Evolutionary conservation across 2,329 filamentous ascomycete species (phyloP), one percentile per base, ranked within the genome.

Genomic region (Colletotrichum sp.): DNA sequence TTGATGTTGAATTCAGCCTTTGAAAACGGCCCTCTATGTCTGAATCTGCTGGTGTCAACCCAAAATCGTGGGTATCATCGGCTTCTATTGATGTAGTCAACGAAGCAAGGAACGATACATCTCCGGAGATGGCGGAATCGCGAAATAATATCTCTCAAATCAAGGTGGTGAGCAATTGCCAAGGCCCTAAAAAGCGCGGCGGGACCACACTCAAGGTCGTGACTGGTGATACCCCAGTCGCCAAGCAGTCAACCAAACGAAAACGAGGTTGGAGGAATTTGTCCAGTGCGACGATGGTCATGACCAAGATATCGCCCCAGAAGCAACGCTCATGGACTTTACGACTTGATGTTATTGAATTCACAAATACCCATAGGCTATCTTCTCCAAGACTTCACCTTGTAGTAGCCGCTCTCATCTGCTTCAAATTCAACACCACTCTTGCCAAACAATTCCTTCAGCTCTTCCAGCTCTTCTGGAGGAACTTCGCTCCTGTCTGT

Each of bases 151-250:
- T 52, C n/a, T 52, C 43, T 52, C n/a, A 52, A 7, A 7, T 21
- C 43, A 52, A 63, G 30, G 7, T 69, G 18, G n/a, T 69, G 36
- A 61, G 48, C 32, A 69, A 56, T 62, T 24, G 64, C 69, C 69
- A 72, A 72, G 69, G 24, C 32, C 32, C 36, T 16, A 48, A 71
- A 48, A 52, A 13, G 62, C 62, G 48, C 10, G 69, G 62, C 61
- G 26, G 63, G 69, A n/a, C 10, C 24, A 28, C 18, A 30, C 55
- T 21, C 21, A 2, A 64, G 24, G 10, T 65, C 26, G n/a, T 43
- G 14, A 16, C 12, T 18, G 24, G 21, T 30, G 30, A 48, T 30
- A 71, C 14, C 43, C 43, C 43, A 52, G 43, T 30, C 43, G 69
- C 69, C 69, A 65, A 71, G 69, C 43, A 52, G 0, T 59, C 5